Conservation (phyloP, 352 stramenopile genomes). For the Aphanomyces stellatus region DNA sequence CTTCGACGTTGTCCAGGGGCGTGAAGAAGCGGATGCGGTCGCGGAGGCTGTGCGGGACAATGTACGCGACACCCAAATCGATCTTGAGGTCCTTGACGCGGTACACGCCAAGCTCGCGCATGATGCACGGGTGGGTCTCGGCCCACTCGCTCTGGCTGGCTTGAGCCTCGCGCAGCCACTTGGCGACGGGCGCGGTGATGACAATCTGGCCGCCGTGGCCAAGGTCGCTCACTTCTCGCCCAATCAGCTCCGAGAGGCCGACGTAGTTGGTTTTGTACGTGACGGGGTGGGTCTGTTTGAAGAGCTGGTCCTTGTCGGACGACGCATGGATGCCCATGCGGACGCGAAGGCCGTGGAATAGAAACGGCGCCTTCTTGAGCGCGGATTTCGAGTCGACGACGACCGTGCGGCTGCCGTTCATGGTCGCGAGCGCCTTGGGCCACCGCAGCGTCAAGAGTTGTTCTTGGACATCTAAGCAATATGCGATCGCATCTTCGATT, state of each 20-base stretch:
- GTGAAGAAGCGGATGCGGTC: background rate
- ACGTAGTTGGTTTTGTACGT: slow-evolving; percentile 61
- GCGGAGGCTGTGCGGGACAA: background rate
- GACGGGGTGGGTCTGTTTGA: slow-evolving; percentile 49
- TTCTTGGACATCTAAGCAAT: slow-evolving; percentile 47
- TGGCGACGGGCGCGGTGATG: slow-evolving; percentile 42
- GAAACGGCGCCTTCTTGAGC: slow-evolving; percentile 17
- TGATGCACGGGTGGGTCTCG: background rate
- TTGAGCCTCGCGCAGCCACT: slow-evolving; percentile 27
- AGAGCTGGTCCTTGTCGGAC: slow-evolving; percentile 34
- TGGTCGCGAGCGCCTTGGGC: slow-evolving; percentile 44
- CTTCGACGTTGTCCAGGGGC: background rate
- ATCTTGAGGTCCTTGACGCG: slow-evolving; percentile 19
- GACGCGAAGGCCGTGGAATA: slow-evolving; percentile 58
- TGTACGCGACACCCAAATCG: slow-evolving; percentile 6
- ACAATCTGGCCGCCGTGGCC: slow-evolving; percentile 61
- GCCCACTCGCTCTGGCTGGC: slow-evolving; percentile 19
- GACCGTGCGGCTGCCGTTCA: slow-evolving; percentile 36
- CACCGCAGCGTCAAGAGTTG: slow-evolving; percentile 40
- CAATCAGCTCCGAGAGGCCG: slow-evolving; percentile 50
- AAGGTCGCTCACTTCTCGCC: slow-evolving; percentile 47
- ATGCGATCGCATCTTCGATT: slow-evolving; percentile 44
- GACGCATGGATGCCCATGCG: slow-evolving; percentile 72
- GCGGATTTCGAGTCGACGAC: slow-evolving; percentile 26
- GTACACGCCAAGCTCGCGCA: slow-evolving; percentile 13